Base-by-base conservation (phyloP, 2,329 filamentous ascomycete species). In the Eurotiales sp. region DNA sequence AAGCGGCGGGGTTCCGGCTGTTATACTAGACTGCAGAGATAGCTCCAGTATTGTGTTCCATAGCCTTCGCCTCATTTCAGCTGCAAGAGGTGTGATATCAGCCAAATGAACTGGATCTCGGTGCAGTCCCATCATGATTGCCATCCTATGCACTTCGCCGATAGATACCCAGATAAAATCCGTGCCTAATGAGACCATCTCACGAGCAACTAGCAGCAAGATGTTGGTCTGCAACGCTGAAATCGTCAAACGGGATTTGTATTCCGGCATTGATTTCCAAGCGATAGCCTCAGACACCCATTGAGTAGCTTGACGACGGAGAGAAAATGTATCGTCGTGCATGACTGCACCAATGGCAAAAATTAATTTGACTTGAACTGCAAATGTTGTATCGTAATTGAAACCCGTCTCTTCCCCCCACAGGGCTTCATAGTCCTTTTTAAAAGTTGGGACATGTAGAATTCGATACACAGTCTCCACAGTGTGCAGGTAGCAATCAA, bases 301-400 rank as follows among this genome's bases (percentile, higher is more conserved):
- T 25, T 64, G 70, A 2, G 75, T 64, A 0, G 81, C 80, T 0
- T 67, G 69, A 1, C 62, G 22, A 1, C 79, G 73, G 30, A 82
- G 56, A 0, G 77, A 77, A 51, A 80, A 82, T 0, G 64, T 54
- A 0, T 77, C 71, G 47, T 83, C 78, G 50, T 79, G 75, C 0
- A 69, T 66, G 2, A 68, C 61, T 0, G 79, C 73, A 0, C 81
- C 82, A 15, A 85, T 75, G 0, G 82, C 80, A 3, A 85, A 62
- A 0, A 84, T 72, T 0, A 85, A 65, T 56, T 84, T 82, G 2
- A 84, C 55, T 41, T 80, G 80, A 12, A 82, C 69, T 1, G 82
- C 45, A 46, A 83, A 83, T 0, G 64, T 67, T 1, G 62, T 64
- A 34, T 75, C 70, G 0, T 67, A 10, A 10, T 27, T 27, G 25